A percentile compares a stretch with the other conserved stretches of the same genome.
These are phyloP conservation scores for Gracilaria caudata DNA, from an alignment of 23 red algal species.

Conservation along the genomic window DNA sequence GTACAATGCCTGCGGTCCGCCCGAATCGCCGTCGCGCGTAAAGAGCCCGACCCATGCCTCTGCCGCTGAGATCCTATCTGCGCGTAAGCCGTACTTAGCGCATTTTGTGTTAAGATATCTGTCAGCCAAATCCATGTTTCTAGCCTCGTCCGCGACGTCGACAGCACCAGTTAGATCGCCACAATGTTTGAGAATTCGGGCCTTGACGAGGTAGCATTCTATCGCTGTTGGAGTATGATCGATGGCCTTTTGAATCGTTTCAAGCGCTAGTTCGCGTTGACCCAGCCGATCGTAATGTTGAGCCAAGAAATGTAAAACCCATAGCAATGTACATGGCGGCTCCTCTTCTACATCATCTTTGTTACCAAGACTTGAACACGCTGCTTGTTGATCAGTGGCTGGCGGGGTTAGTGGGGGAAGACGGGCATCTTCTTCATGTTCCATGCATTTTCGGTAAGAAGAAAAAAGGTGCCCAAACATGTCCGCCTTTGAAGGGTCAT, in stretches of 20 bases:
- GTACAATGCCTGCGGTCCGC: conserved; percentile 86
- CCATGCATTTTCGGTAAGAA: conserved; percentile 23
- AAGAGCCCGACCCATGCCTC: conserved; percentile 81
- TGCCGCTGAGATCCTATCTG: conserved; percentile 65
- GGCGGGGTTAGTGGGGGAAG: conserved; percentile 19
- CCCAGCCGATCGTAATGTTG: conserved; percentile 81
- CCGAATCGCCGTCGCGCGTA: conserved; percentile 87
- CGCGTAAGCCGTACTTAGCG: conserved; percentile 76
- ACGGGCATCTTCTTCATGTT: conserved; percentile 11
- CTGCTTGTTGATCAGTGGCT: not conserved
- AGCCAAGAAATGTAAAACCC: conserved; percentile 86
- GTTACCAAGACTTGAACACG: not conserved
- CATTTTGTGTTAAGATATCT: conserved; percentile 91
- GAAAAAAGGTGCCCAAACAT: conserved; percentile 69
- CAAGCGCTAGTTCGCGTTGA: conserved; percentile 63
- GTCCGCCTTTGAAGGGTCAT: conserved; percentile 62
- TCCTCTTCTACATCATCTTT: conserved; percentile 8
- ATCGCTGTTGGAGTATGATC: conserved; percentile 63
- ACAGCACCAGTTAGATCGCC: conserved; percentile 76
- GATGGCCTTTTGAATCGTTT: conserved; percentile 67
- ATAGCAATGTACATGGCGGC: conserved; percentile 70
- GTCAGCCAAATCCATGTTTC: conserved; percentile 88
- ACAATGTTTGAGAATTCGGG: conserved; percentile 81
- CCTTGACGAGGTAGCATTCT: conserved; percentile 80
- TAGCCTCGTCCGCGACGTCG: conserved; percentile 72